Evolutionary conservation across 495 filamentous ascomycete genomes (phyloP).

Genomic region (Xylaria flabelliformis): DNA sequence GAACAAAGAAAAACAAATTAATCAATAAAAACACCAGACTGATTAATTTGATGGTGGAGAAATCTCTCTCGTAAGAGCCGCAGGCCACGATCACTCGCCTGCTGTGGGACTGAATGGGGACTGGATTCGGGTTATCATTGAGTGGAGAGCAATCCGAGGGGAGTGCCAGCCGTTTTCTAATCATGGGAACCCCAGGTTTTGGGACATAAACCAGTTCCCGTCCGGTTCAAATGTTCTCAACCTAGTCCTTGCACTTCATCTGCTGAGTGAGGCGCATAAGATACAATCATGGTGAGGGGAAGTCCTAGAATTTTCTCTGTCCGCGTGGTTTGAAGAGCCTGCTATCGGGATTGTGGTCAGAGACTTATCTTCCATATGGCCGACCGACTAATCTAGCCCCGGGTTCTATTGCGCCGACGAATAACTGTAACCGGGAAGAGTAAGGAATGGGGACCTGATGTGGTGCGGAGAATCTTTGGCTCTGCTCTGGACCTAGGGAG

Average conservation of each 20-base stretch:
- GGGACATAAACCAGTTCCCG: not conserved
- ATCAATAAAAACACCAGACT: slow-evolving; percentile 3
- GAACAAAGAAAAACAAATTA: not conserved
- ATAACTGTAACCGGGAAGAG: not conserved
- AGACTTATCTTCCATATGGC: not conserved
- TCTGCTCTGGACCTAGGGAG: slow-evolving; percentile 7
- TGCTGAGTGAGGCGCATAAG: slow-evolving; percentile 17
- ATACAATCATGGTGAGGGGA: slow-evolving; percentile 19
- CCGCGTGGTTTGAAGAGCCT: slow-evolving; percentile 17
- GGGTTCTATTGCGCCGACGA: slow-evolving; percentile 1
- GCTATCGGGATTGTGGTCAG: not conserved
- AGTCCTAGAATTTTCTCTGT: slow-evolving; percentile 11
- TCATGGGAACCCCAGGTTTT: slow-evolving; percentile 17
- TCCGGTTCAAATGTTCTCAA: not conserved
- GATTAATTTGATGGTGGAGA: not conserved
- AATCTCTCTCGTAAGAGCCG: not conserved
- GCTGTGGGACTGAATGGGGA: not conserved
- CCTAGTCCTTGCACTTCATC: not conserved
- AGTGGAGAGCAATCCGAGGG: not conserved
- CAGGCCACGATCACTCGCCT: not conserved
- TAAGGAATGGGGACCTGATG: not conserved
- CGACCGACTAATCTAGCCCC: not conserved
- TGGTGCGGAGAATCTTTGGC: slow-evolving; percentile 2
- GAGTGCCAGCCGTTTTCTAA: not conserved
- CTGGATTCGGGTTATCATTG: slow-evolving; percentile 2